phyloP scores from a whole-genome alignment of 2,329 filamentous ascomycete species.

The Pseudogymnoascus sp. region DNA sequence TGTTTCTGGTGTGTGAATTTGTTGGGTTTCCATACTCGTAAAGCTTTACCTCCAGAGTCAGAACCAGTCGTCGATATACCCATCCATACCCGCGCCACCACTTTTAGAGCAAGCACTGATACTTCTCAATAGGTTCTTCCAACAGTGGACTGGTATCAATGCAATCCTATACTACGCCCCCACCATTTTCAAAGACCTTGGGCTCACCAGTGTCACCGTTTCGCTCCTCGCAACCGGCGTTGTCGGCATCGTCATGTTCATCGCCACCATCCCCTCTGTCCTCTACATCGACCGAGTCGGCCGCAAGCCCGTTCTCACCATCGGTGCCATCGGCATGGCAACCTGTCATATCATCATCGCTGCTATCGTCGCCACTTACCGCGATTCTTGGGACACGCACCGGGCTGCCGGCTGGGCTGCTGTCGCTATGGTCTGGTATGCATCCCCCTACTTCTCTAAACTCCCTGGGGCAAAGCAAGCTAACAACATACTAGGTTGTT shows the following conservation, averaged over 20 bases:
- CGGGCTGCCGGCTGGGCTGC: constrained; percentile 60
- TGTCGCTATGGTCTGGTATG: constrained; percentile 57
- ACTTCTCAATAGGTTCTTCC: constrained; percentile 36
- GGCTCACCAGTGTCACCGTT: constrained; percentile 35
- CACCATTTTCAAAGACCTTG: constrained; percentile 32
- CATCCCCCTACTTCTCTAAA: constrained; percentile 47
- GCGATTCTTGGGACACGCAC: constrained; percentile 49
- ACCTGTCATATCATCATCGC: constrained; percentile 64
- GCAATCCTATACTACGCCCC: constrained; percentile 38
- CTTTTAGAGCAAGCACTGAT: not conserved
- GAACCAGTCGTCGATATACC: not conserved
- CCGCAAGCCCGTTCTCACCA: constrained; percentile 51
- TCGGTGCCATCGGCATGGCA: constrained; percentile 60
- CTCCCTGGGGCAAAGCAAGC: not conserved
- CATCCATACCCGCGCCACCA: not conserved
- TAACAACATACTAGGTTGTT: not conserved
- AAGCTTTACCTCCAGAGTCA: not conserved
- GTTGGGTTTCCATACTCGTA: not conserved
- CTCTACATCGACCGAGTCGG: constrained; percentile 57
- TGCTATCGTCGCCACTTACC: constrained; percentile 55
- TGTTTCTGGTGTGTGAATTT: not conserved
- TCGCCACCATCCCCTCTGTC: constrained; percentile 58
- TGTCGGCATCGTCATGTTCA: constrained; percentile 61
- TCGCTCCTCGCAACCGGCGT: constrained; percentile 62
- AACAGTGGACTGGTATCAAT: constrained; percentile 41